Conservation (phyloP, 2,329 filamentous ascomycete species). For the Arthrobotrys sphaeroides region DNA sequence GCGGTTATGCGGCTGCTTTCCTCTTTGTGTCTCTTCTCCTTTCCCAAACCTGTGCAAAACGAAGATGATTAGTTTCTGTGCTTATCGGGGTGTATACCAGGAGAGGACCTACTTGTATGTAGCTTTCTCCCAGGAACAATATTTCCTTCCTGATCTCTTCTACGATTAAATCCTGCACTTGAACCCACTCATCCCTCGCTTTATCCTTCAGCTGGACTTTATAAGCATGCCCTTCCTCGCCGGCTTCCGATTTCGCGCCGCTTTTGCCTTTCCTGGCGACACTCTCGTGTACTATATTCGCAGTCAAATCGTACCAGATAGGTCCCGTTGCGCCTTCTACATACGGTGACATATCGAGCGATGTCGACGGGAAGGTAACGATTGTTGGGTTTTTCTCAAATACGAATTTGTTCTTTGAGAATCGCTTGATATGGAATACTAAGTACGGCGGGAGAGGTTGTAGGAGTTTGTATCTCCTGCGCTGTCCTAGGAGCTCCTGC, state of each 20-base stretch:
- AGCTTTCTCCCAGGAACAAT: conserved; percentile 90
- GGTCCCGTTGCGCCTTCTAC: conserved; percentile 87
- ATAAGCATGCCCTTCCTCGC: conserved; percentile 89
- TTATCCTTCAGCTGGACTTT: conserved; percentile 88
- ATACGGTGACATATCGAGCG: conserved; percentile 87
- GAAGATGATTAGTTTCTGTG: conserved; percentile 6
- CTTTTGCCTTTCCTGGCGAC: conserved; percentile 69
- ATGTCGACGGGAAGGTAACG: conserved; percentile 88
- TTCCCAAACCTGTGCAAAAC: conserved; percentile 40
- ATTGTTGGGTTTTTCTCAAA: conserved; percentile 96
- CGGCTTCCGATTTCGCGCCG: conserved; percentile 75
- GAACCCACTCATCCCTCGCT: conserved; percentile 84
- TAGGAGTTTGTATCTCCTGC: conserved; percentile 86
- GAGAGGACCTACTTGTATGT: conserved; percentile 81
- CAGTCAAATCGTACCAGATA: conserved; percentile 93
- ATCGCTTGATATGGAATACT: conserved; percentile 95
- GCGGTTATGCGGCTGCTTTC: conserved; percentile 15
- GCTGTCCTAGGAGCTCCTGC: conserved; percentile 87
- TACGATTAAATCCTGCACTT: conserved; percentile 92
- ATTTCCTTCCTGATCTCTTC: conserved; percentile 88
- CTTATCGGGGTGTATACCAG: too few relatives aligned
- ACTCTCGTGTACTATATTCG: conserved; percentile 85
- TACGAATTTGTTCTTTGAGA: conserved; percentile 96
- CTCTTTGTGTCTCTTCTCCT: conserved; percentile 45
- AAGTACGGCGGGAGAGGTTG: conserved; percentile 92